These are phyloP conservation scores for Penicillium sp. DNA, from an alignment of 2,329 filamentous ascomycete species.

Conservation along the genomic window DNA sequence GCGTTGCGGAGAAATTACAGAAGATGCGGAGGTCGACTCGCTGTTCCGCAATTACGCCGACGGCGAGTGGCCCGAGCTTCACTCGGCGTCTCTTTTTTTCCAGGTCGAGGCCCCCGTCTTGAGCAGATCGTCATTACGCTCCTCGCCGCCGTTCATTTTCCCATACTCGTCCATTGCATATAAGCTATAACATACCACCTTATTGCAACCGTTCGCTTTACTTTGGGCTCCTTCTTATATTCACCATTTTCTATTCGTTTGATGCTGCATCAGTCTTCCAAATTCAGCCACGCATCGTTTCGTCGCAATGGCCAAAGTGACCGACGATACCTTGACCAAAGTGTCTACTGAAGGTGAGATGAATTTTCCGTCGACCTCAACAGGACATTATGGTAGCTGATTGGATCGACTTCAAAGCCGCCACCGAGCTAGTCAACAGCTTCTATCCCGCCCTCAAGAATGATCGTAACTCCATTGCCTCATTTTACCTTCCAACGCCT, in stretches of 20 bases:
- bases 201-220: too few relatives aligned
- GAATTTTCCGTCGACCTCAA: not conserved
- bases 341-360: constrained; percentile 39
- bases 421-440: constrained; percentile 63
- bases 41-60: constrained; percentile 22
- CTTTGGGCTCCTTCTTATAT: too few relatives aligned
- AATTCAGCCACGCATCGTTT: not conserved
- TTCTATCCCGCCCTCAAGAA: constrained; percentile 72
- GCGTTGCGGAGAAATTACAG: constrained; percentile 8
- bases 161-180: too few relatives aligned
- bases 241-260: too few relatives aligned
- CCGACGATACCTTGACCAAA: constrained; percentile 35
- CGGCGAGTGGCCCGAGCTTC: constrained; percentile 35
- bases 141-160: too few relatives aligned
- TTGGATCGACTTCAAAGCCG: constrained; percentile 45
- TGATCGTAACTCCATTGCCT: constrained; percentile 50
- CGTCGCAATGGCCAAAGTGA: constrained; percentile 27
- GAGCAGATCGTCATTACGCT: not conserved
- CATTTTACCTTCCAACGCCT: constrained; percentile 61
- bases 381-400: not conserved
- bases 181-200: too few relatives aligned
- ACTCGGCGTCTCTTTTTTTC: constrained; percentile 20
- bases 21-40: constrained; percentile 11
- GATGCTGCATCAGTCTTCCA: too few relatives aligned
- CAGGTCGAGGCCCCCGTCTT: not conserved